Evolutionary conservation across 2,329 filamentous ascomycete species (phyloP).

Genomic region (Raffaelea arxii): DNA sequence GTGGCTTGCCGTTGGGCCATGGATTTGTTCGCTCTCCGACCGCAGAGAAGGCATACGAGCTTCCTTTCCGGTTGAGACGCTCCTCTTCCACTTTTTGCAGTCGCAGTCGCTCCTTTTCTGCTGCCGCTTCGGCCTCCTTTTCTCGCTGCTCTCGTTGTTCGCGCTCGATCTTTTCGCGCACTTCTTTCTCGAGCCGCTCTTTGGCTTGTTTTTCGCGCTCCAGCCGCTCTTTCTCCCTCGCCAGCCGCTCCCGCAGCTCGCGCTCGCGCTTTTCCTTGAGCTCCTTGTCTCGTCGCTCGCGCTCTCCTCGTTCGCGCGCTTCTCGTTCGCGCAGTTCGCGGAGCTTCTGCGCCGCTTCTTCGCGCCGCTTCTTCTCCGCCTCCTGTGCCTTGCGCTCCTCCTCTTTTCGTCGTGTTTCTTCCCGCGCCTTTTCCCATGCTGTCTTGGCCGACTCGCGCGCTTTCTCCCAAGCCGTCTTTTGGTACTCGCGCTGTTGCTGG

Average conservation of each 20-base stretch:
- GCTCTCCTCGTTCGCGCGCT: constrained; percentile 22
- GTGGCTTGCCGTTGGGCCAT: constrained; percentile 55
- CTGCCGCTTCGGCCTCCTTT: constrained; percentile 17
- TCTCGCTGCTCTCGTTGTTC: constrained; percentile 28
- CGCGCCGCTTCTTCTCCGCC: constrained; percentile 49
- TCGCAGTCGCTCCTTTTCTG: constrained; percentile 3
- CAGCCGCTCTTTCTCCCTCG: constrained; percentile 23
- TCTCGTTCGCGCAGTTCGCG: constrained; percentile 21
- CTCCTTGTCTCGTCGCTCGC: constrained; percentile 13
- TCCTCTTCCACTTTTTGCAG: constrained; percentile 20
- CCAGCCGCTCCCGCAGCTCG: constrained; percentile 20
- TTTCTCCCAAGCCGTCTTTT: constrained; percentile 15
- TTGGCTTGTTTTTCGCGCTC: constrained; percentile 15
- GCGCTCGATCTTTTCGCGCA: constrained; percentile 36
- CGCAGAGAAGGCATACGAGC: constrained; percentile 53
- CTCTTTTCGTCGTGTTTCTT: constrained; percentile 54
- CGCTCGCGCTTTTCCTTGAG: constrained; percentile 22
- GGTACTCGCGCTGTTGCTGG: constrained; percentile 17
- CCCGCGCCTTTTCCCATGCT: constrained; percentile 59
- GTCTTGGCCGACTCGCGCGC: constrained; percentile 30
- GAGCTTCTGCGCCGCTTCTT: constrained; percentile 41
- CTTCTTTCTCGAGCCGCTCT: constrained; percentile 24
- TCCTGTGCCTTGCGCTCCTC: constrained; percentile 53
- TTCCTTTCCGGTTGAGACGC: constrained; percentile 30
- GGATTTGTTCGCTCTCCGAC: constrained; percentile 61